Evolutionary conservation across 768 basidiomycete species (phyloP), one percentile per base, ranked within the genome.

Genomic region (Pleurotus platypus): DNA sequence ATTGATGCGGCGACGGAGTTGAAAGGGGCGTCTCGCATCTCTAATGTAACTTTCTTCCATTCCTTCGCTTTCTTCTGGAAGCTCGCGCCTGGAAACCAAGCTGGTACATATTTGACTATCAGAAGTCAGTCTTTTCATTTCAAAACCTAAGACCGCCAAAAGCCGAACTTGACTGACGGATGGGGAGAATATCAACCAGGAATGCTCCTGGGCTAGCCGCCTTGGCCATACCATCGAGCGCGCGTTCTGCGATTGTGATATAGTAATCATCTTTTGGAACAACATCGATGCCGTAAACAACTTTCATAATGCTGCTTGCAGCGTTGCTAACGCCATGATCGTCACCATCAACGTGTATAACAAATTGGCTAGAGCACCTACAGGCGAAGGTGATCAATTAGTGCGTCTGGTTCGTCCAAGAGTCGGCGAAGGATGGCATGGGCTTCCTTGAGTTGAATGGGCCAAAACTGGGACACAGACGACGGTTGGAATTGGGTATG

Each of bases 251-350:
- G 5, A 60, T 46, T 12, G 46, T 30, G 22, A 62, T 18, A 15
- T 58, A 46, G 22, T 22, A 46, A 40, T 62, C 59, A 16, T 62
- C 45, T n/a, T 60, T 56, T 13, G 55, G 55, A 40, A 16, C 55
- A 5, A 56, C 55, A n/a, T 56, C 55, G n/a, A 46, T 46, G 24
- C 58, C 53, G 46, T 48, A 46, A 20, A 37, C 55, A 20, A 58
- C 74, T 18, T 75, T 73, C 80, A 83, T 82, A 51, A 82, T 81
- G 3, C 77, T 72, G 46, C 78, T 77, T 4, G 78, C 81, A 16
- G 80, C 69, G 57, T 79, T 79, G 35, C 80, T 83, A 61, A 4
- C 43, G 57, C 22, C 56, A 57, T 58, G 7, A 12, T 55, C 3
- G 43, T n/a, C 55, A 35, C 7, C 20, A 43, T 8, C 5, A 37